Conservation (phyloP, 331 rosid genomes). For the Quercus tomentella region DNA sequence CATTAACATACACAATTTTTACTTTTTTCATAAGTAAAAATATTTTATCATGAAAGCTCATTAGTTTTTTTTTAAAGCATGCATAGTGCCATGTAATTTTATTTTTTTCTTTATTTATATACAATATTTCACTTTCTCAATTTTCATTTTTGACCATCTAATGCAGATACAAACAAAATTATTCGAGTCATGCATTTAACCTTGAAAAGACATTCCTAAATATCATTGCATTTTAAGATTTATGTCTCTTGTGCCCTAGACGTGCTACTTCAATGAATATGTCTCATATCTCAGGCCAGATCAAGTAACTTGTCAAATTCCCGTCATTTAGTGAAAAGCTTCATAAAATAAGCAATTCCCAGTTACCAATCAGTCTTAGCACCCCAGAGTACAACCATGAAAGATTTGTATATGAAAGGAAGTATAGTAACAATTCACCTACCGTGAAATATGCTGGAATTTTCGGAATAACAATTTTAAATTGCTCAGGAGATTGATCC, state of each 20-base stretch:
- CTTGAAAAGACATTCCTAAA: neutral
- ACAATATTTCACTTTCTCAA: neutral
- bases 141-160: no score
- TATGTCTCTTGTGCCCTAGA: neutral
- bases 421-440: conserved; percentile 16
- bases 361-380: neutral
- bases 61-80: neutral
- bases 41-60: neutral
- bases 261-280: neutral
- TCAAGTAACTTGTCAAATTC: neutral
- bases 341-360: neutral
- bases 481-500: conserved; percentile 77
- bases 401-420: conserved; percentile 13
- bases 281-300: neutral
- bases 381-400: neutral
- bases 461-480: conserved; percentile 76
- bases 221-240: neutral
- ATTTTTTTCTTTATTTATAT: neutral
- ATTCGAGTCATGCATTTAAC: neutral
- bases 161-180: neutral
- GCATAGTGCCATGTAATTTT: no score
- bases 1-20: no score
- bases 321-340: neutral
- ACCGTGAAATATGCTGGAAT: conserved; percentile 95
- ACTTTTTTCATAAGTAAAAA: neutral